phyloP scores from a whole-genome alignment of 345 rosid species.

The Gossypium herbaceum region DNA sequence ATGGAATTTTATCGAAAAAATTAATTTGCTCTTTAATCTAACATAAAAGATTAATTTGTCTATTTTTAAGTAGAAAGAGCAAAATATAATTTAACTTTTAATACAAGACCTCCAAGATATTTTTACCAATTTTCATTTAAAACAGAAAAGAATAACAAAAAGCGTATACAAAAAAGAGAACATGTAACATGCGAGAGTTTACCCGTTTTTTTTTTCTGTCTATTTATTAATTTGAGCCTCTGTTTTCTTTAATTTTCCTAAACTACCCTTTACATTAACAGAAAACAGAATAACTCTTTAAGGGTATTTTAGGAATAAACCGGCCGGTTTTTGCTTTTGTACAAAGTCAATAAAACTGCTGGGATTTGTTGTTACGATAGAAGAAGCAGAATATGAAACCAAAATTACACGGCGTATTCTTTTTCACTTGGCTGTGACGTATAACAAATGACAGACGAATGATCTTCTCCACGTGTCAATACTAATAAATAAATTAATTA shows the following conservation, averaged over 20 bases:
- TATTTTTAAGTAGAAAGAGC: fast-evolving
- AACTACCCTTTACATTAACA: constrained; percentile 32
- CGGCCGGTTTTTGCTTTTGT: constrained; percentile 21
- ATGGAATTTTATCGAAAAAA: too few relatives aligned
- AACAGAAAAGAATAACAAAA: constrained; percentile 35
- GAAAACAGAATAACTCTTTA: background rate
- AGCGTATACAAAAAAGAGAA: constrained; percentile 49
- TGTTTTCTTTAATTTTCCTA: constrained; percentile 11
- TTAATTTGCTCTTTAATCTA: too few relatives aligned
- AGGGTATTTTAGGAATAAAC: constrained; percentile 29
- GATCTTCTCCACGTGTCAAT: background rate
- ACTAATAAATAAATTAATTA: too few relatives aligned
- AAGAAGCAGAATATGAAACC: constrained; percentile 24
- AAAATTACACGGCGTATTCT: background rate
- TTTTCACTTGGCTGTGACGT: constrained; percentile 9
- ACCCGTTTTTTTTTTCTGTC: constrained; percentile 70
- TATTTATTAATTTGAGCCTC: constrained; percentile 29
- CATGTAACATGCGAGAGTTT: constrained; percentile 82
- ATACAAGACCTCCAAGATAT: fast-evolving
- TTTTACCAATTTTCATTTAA: constrained; percentile 11
- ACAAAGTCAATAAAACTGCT: constrained; percentile 26
- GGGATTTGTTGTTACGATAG: constrained; percentile 40
- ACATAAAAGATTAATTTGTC: too few relatives aligned
- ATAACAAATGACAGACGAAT: constrained; percentile 7
- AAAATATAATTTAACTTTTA: fast-evolving